Conservation (phyloP, 768 basidiomycete species). For the Suillus alpinus region DNA sequence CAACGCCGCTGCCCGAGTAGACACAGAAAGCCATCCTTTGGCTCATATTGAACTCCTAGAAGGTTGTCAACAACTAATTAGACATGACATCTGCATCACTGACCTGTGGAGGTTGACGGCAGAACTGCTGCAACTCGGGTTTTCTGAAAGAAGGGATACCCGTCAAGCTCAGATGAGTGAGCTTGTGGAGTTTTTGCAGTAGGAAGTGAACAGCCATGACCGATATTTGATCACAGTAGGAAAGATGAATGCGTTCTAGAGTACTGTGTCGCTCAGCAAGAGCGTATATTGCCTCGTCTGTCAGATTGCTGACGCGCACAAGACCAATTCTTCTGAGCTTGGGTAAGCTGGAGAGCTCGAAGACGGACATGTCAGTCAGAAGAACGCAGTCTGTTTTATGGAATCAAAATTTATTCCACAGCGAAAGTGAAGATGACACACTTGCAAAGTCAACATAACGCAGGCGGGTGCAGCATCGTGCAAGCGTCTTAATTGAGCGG, state of each 20-base stretch:
- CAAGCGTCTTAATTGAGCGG: slow-evolving; percentile 77
- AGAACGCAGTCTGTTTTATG: slow-evolving; percentile 66
- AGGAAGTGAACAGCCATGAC: slow-evolving; percentile 90
- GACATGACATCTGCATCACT: slow-evolving; percentile 23
- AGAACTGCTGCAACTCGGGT: slow-evolving; percentile 83
- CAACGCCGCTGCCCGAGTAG: slow-evolving; percentile 89
- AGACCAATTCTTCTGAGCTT: slow-evolving; percentile 94
- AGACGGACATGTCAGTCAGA: slow-evolving; percentile 91
- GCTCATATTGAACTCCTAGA: slow-evolving; percentile 84
- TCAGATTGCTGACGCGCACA: slow-evolving; percentile 88
- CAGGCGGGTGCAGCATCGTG: slow-evolving; percentile 82
- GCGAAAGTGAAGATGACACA: slow-evolving; percentile 34
- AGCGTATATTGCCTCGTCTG: slow-evolving; percentile 89
- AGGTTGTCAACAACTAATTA: slow-evolving; percentile 4
- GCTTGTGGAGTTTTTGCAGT: slow-evolving; percentile 80
- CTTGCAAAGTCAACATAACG: slow-evolving; percentile 97
- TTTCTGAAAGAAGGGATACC: slow-evolving; percentile 91
- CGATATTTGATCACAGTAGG: slow-evolving; percentile 94
- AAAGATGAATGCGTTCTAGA: slow-evolving; percentile 93
- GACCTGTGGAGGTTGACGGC: slow-evolving; percentile 84
- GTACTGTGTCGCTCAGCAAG: slow-evolving; percentile 83
- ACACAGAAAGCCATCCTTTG: slow-evolving; percentile 94
- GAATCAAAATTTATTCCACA: background rate
- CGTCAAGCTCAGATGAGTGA: slow-evolving; percentile 96
- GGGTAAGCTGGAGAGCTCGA: slow-evolving; percentile 82